These are phyloP conservation scores for Phytophthora capsici DNA, from an alignment of 352 stramenopile species.

Conservation along the genomic window DNA sequence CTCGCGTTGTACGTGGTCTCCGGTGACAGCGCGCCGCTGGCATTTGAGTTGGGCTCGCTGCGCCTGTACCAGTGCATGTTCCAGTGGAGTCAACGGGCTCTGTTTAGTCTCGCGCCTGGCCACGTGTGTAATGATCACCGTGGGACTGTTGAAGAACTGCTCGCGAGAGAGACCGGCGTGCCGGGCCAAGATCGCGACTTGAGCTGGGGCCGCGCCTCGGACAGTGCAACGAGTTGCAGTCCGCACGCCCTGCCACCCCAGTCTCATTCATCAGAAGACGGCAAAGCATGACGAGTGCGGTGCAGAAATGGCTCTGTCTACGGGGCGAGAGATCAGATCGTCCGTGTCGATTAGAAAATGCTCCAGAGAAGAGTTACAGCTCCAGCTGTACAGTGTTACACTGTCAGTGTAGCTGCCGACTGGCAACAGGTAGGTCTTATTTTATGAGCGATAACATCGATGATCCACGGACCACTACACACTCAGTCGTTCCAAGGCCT, in stretches of 20 bases:
- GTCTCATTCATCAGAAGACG: constrained; percentile 16
- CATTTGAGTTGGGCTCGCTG: constrained; percentile 21
- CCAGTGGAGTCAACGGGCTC: constrained; percentile 6
- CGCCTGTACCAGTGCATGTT: not conserved
- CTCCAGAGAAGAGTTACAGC: constrained; percentile 19
- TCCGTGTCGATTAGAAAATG: constrained; percentile 39
- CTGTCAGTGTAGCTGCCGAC: constrained; percentile 17
- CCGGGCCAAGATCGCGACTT: constrained; percentile 20
- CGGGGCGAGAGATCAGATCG: constrained; percentile 29
- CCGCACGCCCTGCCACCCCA: not conserved
- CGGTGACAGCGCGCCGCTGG: constrained; percentile 27
- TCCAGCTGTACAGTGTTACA: no score
- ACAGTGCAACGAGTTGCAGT: constrained; percentile 29
- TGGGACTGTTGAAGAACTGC: constrained; percentile 13
- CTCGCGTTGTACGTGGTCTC: constrained; percentile 1
- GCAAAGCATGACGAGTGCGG: constrained; percentile 1
- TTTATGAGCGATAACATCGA: not conserved
- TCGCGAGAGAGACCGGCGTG: constrained; percentile 5
- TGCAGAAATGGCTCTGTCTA: constrained; percentile 6
- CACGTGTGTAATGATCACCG: constrained; percentile 40
- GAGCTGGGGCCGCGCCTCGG: constrained; percentile 14
- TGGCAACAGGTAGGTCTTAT: not conserved
- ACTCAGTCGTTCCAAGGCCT: constrained; percentile 6
- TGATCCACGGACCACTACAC: not conserved
- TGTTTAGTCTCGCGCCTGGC: constrained; percentile 26